Evolutionary conservation across 2,329 filamentous ascomycete genomes (phyloP), one percentile per base, ranked within the genome.

Genomic region (Xylaria multiplex): DNA sequence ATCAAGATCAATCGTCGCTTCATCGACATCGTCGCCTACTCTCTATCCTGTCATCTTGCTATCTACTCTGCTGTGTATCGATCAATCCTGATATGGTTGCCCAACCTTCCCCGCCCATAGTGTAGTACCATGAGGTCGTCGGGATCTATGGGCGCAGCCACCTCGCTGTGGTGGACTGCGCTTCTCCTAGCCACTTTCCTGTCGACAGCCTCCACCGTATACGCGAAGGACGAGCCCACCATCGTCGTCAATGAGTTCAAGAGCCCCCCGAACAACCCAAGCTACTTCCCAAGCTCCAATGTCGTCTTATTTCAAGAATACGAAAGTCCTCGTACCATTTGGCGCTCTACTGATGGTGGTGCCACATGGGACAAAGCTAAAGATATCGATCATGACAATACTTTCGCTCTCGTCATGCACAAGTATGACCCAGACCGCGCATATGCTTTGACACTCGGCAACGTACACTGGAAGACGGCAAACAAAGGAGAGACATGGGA

Each of bases 201-300:
- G 43, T 75, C 65, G 63, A 67, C 65, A 24, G 68, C 64, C 59
- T 69, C 76, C 57, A 78, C 79, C 71, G 74, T 74, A 70, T 72
- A 81, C 70, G 81, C 88, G 62, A 90, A 90, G 73, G 86, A 89
- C 74, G 83, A 84, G 55, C 94, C 94, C 27, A 84, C 84, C 62
- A 85, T 97, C 73, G 83, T 85, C 68, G 81, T 84, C 65, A 91
- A 83, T 59, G 79, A 85, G 53, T 92, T 97, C 80, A 82, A 91
- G 50, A 83, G 89, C 73, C 79, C 84, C 60, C 92, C 93, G 0
- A 77, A 81, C 60, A 89, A 89, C 76, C 82, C 97, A 70, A 91
- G 91, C 80, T 99, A 97, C 81, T 98, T 99, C 76, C 90, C 96
- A 75, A 92, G 95, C 78, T 94, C 92, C 71, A 90, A 97, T 77